phyloP scores from a whole-genome alignment of 139 green algal genomes.

The Chlamydomonas sp. region DNA sequence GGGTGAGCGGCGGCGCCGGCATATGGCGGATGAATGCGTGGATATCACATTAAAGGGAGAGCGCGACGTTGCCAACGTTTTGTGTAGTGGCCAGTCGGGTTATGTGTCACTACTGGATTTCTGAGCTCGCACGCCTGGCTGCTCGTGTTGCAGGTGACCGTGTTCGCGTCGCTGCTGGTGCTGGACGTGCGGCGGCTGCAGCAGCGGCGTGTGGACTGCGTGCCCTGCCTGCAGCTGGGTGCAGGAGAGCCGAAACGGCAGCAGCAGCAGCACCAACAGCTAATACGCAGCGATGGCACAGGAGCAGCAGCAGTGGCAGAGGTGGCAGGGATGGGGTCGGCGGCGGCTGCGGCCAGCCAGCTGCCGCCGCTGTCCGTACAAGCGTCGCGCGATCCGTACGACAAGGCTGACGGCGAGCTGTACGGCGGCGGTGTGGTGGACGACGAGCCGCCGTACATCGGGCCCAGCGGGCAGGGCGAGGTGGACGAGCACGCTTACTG shows the following conservation, averaged over 20 bases:
- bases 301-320: not conserved
- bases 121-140: no score
- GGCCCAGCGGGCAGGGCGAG: slow-evolving; percentile 12
- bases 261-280: not conserved
- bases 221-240: slow-evolving; percentile 57
- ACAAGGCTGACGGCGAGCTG: not conserved
- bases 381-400: no score
- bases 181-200: slow-evolving; percentile 74
- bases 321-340: not conserved
- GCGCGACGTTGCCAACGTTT: no score
- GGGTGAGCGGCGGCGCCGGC: not conserved
- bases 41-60: not conserved
- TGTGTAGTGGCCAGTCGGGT: not conserved
- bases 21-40: not conserved
- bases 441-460: slow-evolving; percentile 23
- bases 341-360: slow-evolving; percentile 50
- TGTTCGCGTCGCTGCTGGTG: slow-evolving; percentile 82
- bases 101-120: no score
- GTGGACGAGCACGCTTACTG: slow-evolving; percentile 34
- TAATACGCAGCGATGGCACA: no score
- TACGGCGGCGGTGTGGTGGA: slow-evolving; percentile 8
- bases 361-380: no score
- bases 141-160: slow-evolving; percentile 70
- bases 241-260: not conserved
- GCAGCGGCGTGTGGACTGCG: slow-evolving; percentile 67